Conservation (phyloP, 306 rosid species). For the Dalbergia oliveri region DNA sequence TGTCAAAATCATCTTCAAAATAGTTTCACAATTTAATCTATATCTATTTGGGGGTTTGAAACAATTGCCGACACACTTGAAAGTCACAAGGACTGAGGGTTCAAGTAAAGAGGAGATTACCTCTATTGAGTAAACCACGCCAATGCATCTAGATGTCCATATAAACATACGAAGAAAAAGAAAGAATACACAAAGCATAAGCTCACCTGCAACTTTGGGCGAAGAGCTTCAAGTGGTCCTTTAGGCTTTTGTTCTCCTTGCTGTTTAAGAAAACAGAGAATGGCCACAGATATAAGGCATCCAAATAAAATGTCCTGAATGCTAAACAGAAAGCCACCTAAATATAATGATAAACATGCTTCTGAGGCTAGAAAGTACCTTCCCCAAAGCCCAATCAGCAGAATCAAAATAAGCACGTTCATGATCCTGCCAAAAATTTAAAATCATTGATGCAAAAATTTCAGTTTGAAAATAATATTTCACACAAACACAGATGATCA, state of each 20-base stretch:
- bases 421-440: slow-evolving; percentile 75
- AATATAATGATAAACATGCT: slow-evolving; percentile 18
- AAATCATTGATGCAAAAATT: slow-evolving; percentile 37
- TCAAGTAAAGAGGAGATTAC: neutral
- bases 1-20: neutral
- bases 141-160: neutral
- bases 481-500: slow-evolving; percentile 23
- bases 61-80: slow-evolving; percentile 12
- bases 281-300: slow-evolving; percentile 42
- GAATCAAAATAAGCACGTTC: slow-evolving; percentile 98
- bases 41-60: slow-evolving; percentile 16
- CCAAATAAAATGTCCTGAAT: slow-evolving; percentile 37
- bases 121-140: neutral
- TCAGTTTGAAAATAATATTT: slow-evolving; percentile 29
- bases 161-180: neutral
- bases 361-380: slow-evolving; percentile 60
- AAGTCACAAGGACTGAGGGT: neutral
- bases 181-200: slow-evolving; percentile 6
- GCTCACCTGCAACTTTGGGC: slow-evolving; percentile 93
- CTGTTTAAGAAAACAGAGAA: slow-evolving; percentile 54
- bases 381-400: slow-evolving; percentile 99
- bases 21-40: slow-evolving; percentile 20
- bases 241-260: slow-evolving; percentile 93
- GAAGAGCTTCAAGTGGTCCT: slow-evolving; percentile 98
- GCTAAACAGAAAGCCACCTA: slow-evolving; percentile 2